These are phyloP conservation scores for Cornus florida DNA, from an alignment of 148 eudicot genomes.

Conservation along the genomic window DNA sequence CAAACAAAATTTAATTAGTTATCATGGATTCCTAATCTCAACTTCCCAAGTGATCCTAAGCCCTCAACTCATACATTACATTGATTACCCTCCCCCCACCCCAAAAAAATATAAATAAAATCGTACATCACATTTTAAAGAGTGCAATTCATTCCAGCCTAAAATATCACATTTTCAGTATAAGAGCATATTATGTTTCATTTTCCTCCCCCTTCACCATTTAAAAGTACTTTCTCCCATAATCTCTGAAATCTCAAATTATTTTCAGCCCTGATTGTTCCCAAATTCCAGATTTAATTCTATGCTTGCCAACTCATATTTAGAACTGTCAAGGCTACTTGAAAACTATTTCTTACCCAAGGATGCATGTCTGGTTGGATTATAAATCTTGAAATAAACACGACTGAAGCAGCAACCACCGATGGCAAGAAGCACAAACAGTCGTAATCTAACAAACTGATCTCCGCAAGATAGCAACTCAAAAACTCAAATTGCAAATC, in stretches of 20 bases:
- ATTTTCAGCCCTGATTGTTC: neutral
- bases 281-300: neutral
- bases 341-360: conserved; percentile 39
- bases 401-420: conserved; percentile 57
- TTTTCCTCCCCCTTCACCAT: too few relatives aligned
- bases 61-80: too few relatives aligned
- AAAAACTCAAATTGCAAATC: conserved; percentile 45
- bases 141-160: too few relatives aligned
- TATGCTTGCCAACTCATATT: neutral
- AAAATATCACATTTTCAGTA: neutral
- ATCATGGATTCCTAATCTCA: too few relatives aligned
- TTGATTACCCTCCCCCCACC: too few relatives aligned
- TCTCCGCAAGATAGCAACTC: conserved; percentile 51
- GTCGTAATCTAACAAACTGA: conserved; percentile 50
- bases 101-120: too few relatives aligned
- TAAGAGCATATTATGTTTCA: too few relatives aligned
- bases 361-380: conserved; percentile 41
- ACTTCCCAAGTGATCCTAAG: too few relatives aligned
- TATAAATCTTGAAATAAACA: conserved; percentile 54
- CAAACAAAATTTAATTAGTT: too few relatives aligned
- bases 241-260: too few relatives aligned
- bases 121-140: too few relatives aligned
- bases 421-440: conserved; percentile 57
- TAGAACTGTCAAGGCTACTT: neutral
- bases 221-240: too few relatives aligned